A percentile compares a stretch with the other conserved stretches of the same genome.
These are phyloP conservation scores for Tylopilus orsonianus DNA, from an alignment of 1,284 basidiomycete species.

Conservation along the genomic window DNA sequence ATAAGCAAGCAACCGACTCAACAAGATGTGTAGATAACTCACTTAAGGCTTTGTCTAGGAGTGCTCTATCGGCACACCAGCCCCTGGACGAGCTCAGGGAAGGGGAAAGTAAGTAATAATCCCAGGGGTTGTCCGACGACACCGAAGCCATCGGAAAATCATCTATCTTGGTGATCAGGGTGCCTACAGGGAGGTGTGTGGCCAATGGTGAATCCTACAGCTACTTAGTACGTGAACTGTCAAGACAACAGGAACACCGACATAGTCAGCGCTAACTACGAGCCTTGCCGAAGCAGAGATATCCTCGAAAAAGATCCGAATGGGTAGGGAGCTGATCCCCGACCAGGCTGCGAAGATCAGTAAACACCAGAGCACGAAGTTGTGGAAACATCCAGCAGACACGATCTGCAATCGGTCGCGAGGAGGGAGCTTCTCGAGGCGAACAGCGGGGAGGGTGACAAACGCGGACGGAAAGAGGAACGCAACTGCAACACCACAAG, in stretches of 20 bases:
- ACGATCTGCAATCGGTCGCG: constrained; percentile 53
- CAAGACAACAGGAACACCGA: constrained; percentile 28
- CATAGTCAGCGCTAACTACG: constrained; percentile 50
- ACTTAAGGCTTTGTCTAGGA: constrained; percentile 17
- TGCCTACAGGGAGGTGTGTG: constrained; percentile 49
- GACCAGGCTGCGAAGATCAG: constrained; percentile 36
- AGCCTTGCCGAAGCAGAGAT: constrained; percentile 48
- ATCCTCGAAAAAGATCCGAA: constrained; percentile 48
- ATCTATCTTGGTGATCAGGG: constrained; percentile 57
- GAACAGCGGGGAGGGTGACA: constrained; percentile 51
- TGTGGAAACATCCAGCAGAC: constrained; percentile 71
- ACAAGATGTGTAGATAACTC: constrained; percentile 1
- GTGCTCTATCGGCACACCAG: constrained; percentile 53
- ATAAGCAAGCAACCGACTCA: constrained; percentile 27
- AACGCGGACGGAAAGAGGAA: constrained; percentile 69
- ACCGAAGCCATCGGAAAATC: constrained; percentile 45
- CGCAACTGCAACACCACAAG: constrained; percentile 56
- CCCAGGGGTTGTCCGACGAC: constrained; percentile 44
- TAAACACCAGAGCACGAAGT: constrained; percentile 49
- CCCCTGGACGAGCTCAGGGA: constrained; percentile 36
- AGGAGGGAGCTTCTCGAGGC: constrained; percentile 41
- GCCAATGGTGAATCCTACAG: constrained; percentile 55
- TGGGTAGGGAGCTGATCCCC: constrained; percentile 32
- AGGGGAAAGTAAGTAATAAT: constrained; percentile 39
- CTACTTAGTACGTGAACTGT: constrained; percentile 11